A percentile compares a stretch with the other conserved stretches of the same genome.
phyloP scores from a whole-genome alignment of 352 stramenopile genomes.

The Phytophthora lateralis region DNA sequence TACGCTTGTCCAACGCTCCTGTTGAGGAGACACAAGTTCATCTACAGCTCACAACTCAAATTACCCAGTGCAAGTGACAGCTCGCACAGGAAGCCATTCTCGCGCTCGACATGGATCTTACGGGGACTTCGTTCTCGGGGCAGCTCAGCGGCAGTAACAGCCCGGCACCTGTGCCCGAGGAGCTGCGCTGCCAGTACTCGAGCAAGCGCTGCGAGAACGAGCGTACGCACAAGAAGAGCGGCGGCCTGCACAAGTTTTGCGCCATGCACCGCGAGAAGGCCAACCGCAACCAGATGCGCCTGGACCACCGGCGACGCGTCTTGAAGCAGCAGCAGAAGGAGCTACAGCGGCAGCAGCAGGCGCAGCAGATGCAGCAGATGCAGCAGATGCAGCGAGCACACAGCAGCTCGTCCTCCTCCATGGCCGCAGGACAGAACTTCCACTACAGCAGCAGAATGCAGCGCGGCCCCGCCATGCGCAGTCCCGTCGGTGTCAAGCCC shows the following conservation, averaged over 20 bases:
- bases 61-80: constrained; percentile 32
- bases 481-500: constrained; percentile 14
- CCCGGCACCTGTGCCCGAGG: constrained; percentile 32
- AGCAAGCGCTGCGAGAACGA: constrained; percentile 69
- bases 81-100: constrained; percentile 20
- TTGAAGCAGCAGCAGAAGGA: constrained; percentile 58
- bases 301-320: constrained; percentile 63
- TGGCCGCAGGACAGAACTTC: constrained; percentile 44
- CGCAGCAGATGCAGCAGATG: constrained; percentile 32
- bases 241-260: constrained; percentile 76
- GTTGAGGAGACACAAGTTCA: constrained; percentile 20
- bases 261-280: constrained; percentile 72
- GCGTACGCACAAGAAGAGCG: constrained; percentile 68
- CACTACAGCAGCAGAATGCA: constrained; percentile 24
- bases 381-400: constrained; percentile 30
- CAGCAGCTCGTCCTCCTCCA: constrained; percentile 20
- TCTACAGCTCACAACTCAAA: constrained; percentile 35
- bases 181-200: constrained; percentile 69
- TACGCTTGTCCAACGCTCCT: constrained; percentile 28
- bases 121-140: constrained; percentile 11
- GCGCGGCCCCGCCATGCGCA: constrained; percentile 18
- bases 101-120: constrained; percentile 20
- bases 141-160: constrained; percentile 15
- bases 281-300: constrained; percentile 77
- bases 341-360: constrained; percentile 44